A percentile compares a stretch with the other conserved stretches of the same genome.
Conservation (phyloP, 192 early-diverging fungal genomes). For the Linnemannia hyalina region DNA sequence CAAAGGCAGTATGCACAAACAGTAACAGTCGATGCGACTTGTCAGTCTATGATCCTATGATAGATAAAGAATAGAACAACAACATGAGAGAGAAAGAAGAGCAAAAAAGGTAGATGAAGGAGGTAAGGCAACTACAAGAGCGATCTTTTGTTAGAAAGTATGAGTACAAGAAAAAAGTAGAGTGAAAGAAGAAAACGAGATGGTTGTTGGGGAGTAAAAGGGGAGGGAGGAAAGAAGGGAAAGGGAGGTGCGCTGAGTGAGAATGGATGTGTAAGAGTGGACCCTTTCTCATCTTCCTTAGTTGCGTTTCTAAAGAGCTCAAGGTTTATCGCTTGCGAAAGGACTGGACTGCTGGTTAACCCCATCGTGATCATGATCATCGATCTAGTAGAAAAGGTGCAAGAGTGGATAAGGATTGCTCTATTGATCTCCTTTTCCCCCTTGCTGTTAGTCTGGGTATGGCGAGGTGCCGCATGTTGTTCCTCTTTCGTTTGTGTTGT, state of each 20-base stretch:
- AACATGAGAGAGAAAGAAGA: background rate
- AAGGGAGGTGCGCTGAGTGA: background rate
- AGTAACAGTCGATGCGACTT: background rate
- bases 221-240: background rate
- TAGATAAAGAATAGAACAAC: background rate
- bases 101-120: background rate
- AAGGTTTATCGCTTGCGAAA: background rate
- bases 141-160: background rate
- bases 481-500: background rate
- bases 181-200: background rate
- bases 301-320: background rate
- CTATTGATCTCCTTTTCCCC: background rate
- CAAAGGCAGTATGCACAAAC: too few species aligned
- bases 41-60: background rate
- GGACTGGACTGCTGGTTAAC: background rate
- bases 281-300: background rate
- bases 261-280: background rate
- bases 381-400: conserved; percentile 4
- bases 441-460: too few species aligned
- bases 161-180: background rate
- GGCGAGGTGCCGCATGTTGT: too few species aligned
- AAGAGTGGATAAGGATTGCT: conserved; percentile 1
- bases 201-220: background rate
- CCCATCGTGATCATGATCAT: background rate
- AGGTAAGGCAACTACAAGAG: background rate